Percentiles rank a stretch among this genome's conserved stretches.
Conservation (phyloP, 2,329 filamentous ascomycete genomes). For the Penicillium sp. region DNA sequence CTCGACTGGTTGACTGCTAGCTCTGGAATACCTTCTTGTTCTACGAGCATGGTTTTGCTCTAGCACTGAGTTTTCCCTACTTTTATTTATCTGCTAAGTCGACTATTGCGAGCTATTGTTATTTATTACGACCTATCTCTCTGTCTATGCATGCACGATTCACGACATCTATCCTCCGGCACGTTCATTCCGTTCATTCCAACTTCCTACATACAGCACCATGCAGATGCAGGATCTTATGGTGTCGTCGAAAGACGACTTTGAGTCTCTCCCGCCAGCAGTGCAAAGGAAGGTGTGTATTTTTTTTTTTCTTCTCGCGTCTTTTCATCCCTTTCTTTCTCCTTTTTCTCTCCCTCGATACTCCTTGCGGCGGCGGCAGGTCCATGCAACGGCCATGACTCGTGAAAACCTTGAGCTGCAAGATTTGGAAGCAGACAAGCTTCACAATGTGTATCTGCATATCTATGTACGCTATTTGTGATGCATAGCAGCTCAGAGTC, state of each 20-base stretch:
- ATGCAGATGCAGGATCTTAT: slow-evolving; percentile 14
- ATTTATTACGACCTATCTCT: not conserved
- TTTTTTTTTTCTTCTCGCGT: not conserved
- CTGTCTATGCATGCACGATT: not conserved
- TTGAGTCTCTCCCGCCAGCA: slow-evolving; percentile 53
- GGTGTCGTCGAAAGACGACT: slow-evolving; percentile 33
- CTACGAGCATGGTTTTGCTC: no score
- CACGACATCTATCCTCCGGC: not conserved
- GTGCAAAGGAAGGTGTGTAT: slow-evolving; percentile 56
- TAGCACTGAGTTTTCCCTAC: no score
- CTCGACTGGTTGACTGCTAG: no score
- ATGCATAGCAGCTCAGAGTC: no score
- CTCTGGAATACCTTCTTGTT: no score
- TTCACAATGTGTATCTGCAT: not conserved
- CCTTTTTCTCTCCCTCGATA: not conserved
- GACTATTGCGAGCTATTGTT: not conserved
- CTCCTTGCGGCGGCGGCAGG: no score
- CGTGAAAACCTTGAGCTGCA: no score
- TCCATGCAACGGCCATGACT: no score
- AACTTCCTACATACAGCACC: not conserved
- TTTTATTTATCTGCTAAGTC: not conserved
- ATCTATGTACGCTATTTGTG: no score
- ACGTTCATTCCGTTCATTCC: no score
- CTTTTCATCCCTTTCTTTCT: not conserved
- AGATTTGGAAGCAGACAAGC: no score